A percentile compares a stretch with the other conserved stretches of the same genome.
Conservation (phyloP, 768 basidiomycete genomes). For the Flagelloscypha sp. region DNA sequence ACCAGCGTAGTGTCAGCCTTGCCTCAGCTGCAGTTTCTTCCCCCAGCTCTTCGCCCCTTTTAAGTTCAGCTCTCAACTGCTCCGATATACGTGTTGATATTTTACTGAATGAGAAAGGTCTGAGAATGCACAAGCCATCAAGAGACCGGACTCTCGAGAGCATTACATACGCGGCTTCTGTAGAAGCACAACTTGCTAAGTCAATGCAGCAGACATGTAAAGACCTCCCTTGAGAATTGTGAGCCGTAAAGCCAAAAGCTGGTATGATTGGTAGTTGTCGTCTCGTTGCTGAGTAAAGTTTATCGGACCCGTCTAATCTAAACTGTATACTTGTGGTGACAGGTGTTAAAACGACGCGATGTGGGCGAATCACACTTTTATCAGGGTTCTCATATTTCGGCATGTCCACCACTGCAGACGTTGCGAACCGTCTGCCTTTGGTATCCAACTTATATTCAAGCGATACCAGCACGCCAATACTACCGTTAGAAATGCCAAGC, state of each 20-base stretch:
- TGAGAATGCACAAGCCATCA: conserved; percentile 21
- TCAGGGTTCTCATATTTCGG: conserved; percentile 6
- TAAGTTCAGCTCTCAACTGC: too few species aligned
- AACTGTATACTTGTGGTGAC: not conserved
- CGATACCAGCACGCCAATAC: conserved; percentile 6
- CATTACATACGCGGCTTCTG: conserved; percentile 11
- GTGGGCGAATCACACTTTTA: not conserved
- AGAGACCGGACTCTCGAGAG: conserved; percentile 15
- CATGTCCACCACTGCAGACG: conserved; percentile 9
- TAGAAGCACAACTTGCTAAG: conserved; percentile 8
- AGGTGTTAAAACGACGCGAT: conserved; percentile 2
- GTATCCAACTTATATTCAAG: conserved; percentile 5
- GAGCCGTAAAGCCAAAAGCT: conserved; percentile 9
- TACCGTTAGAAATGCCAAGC: conserved; percentile 12
- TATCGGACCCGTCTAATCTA: not conserved
- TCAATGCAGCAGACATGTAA: conserved; percentile 8
- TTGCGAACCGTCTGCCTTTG: conserved; percentile 9
- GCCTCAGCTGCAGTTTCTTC: too few species aligned
- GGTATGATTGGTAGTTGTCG: conserved; percentile 10
- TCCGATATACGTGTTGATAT: too few species aligned
- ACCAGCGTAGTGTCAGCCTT: too few species aligned
- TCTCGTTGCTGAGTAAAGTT: conserved; percentile 3
- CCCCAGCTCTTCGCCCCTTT: too few species aligned
- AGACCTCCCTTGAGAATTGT: conserved; percentile 11
- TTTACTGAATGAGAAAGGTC: too few species aligned